A percentile compares a stretch with the other conserved stretches of the same genome.
phyloP scores from a whole-genome alignment of 208 protist genomes.

The Acanthamoeba healyi region DNA sequence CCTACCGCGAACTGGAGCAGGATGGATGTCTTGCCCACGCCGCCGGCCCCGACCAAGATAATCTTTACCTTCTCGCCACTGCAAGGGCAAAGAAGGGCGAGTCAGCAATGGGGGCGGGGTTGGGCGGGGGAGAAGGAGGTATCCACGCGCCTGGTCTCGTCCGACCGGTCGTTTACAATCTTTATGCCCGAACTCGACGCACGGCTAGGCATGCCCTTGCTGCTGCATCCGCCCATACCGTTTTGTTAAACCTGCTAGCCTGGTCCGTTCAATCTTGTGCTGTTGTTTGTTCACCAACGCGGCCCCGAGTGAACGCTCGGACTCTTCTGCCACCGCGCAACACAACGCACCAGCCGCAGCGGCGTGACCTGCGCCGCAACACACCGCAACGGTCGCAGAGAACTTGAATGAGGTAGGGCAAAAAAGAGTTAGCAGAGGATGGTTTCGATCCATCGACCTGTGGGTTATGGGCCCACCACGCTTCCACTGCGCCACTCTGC shows the following conservation, averaged over 20 bases:
- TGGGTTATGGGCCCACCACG: slow-evolving; percentile 21
- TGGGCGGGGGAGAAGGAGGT: no score
- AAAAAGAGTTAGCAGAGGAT: background rate
- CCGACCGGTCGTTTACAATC: background rate
- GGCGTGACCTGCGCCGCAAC: no score
- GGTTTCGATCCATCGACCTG: slow-evolving; percentile 19
- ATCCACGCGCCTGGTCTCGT: background rate
- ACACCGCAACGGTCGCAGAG: no score
- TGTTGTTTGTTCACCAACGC: no score
- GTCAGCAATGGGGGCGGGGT: no score
- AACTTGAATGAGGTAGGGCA: no score
- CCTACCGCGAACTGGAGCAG: background rate
- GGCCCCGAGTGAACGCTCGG: no score
- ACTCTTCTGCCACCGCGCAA: no score
- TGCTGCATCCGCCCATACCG: background rate
- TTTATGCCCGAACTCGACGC: background rate
- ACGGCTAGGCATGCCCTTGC: background rate
- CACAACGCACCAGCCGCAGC: no score
- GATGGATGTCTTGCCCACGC: slow-evolving; percentile 1
- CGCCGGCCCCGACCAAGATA: background rate
- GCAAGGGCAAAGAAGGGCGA: no score
- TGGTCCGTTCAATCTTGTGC: no score
- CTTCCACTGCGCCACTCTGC: slow-evolving; percentile 26
- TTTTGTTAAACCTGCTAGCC: no score
- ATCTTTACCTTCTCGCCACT: slow-evolving; percentile 3